Percentiles rank a stretch among this genome's conserved stretches.
Conservation (phyloP, 2,329 filamentous ascomycete genomes). For the Epichloe scottii region DNA sequence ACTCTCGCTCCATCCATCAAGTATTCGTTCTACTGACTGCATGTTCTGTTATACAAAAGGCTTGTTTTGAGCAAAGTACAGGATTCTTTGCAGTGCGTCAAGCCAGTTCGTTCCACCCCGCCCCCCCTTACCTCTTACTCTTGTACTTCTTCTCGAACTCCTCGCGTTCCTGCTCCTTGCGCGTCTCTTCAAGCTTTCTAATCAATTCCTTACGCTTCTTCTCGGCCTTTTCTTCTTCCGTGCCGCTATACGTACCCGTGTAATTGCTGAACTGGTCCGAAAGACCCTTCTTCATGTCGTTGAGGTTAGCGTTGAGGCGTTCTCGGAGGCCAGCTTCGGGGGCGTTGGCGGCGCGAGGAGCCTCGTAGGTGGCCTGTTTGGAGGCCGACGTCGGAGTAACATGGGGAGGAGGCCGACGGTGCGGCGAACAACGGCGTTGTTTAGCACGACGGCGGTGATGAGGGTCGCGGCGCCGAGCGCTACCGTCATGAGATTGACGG, state of each 20-base stretch:
- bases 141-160: conserved; percentile 31
- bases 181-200: conserved; percentile 23
- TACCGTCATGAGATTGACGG: conserved; percentile 34
- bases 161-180: conserved; percentile 22
- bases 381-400: conserved; percentile 9
- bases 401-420: conserved; percentile 24
- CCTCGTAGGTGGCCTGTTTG: conserved; percentile 19
- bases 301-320: conserved; percentile 20
- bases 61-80: too few relatives aligned
- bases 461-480: conserved; percentile 26
- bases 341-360: conserved; percentile 17
- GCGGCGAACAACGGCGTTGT: conserved; percentile 25
- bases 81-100: background rate
- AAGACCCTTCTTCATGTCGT: conserved; percentile 26
- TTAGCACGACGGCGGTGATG: conserved; percentile 25
- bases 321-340: conserved; percentile 16
- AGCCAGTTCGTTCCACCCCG: background rate
- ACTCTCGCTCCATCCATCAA: too few relatives aligned
- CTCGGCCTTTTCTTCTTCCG: conserved; percentile 22
- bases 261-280: conserved; percentile 21
- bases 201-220: conserved; percentile 22
- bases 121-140: conserved; percentile 11
- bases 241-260: conserved; percentile 21
- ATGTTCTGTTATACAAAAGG: too few relatives aligned
- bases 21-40: too few relatives aligned